These are phyloP conservation scores for Botryotinia narcissicola DNA, from an alignment of 2,329 filamentous ascomycete genomes.

Conservation along the genomic window DNA sequence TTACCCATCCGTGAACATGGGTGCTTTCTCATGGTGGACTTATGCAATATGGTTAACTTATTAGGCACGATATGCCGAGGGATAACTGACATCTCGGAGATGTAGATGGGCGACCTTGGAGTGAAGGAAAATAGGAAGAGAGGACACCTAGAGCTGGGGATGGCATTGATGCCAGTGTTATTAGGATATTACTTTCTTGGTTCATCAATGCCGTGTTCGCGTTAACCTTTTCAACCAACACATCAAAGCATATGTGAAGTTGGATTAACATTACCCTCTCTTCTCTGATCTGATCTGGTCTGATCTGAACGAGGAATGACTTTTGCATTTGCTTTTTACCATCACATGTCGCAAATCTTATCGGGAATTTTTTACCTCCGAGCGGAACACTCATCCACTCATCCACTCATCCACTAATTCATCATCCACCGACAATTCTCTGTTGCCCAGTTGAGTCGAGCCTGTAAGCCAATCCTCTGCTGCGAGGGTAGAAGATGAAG, in stretches of 20 bases:
- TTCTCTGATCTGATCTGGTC: too few species aligned
- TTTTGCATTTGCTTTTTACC: not conserved
- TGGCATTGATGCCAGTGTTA: not conserved
- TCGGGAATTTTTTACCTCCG: not conserved
- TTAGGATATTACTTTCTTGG: not conserved
- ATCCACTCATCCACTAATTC: too few species aligned
- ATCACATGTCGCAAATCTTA: conserved; percentile 8
- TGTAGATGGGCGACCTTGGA: not conserved
- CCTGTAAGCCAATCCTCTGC: not conserved
- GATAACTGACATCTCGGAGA: not conserved
- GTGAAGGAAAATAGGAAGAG: not conserved
- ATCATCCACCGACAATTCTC: not conserved
- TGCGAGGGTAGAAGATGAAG: not conserved
- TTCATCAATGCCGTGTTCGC: not conserved
- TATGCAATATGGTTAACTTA: not conserved
- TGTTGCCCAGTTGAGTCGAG: not conserved
- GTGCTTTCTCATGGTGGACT: not conserved
- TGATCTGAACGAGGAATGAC: not conserved
- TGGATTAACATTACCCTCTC: too few species aligned
- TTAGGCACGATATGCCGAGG: conserved; percentile 8
- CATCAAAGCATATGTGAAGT: not conserved
- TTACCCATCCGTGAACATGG: not conserved
- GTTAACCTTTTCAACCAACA: not conserved
- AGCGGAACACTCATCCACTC: not conserved
- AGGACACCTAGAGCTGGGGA: not conserved